Evolutionary conservation across 345 rosid species (phyloP), one percentile per base, ranked within the genome.

Genomic region (Melastoma malabathricum): DNA sequence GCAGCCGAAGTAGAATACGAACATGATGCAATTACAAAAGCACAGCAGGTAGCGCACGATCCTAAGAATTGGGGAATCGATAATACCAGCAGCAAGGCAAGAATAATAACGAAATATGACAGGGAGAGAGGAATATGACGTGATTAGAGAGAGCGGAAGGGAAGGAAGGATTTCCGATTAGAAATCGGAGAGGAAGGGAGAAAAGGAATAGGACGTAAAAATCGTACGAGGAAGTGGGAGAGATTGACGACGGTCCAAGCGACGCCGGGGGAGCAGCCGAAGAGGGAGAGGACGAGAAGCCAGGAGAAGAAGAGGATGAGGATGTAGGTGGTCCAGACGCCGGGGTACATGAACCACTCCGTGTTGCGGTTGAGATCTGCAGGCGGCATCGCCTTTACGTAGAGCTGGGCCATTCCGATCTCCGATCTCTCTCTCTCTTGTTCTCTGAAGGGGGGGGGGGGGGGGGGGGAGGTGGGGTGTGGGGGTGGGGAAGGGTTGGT

Each of bases 221-320:
- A 34, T 34, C 64, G 10, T 70, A 72, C 81, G 46, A 50, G 22
- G 59, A 75, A 75, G 57, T 75, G 81, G 25, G 54, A 41, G 55
- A 75, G 77, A 69, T 66, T 68, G 55, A 75, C 81, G 52, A 72
- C 48, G 47, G 81, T 75, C 81, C 81, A 75, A 18, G 77, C 81
- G 68, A 69, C 69, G 57, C 77, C 81, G 39, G 77, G 70, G 44
- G 81, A 72, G 66, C 81, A 75, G n/a, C 68, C 63, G 38, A 64
- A 63, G 60, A 75, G 18, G 46, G 77, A 75, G 63, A 75, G 75
- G 41, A 75, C 76, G 48, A 66, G 19, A 19, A 75, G 72, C 81
- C 81, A 75, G 15, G 60, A 56, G 61, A 75, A 68, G 75, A 75
- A 75, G 48, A 75, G 55, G 54, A 75, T 68, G 45, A 75, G 65